These are phyloP conservation scores for Cymbopogon citratus DNA, from an alignment of 176 grass and related monocot species.

Conservation along the genomic window DNA sequence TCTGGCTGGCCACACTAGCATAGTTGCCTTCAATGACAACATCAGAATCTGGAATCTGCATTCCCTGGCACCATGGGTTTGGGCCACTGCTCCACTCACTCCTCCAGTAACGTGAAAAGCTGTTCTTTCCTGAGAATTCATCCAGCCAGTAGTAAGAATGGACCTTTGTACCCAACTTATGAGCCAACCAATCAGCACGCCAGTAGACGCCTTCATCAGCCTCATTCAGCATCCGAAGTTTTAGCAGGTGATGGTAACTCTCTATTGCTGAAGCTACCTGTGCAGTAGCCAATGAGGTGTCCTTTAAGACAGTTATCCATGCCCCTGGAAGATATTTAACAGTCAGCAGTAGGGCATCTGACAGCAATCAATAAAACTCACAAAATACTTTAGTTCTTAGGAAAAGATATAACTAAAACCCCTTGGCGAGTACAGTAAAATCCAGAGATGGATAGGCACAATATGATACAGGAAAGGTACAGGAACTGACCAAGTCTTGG, in stretches of 20 bases:
- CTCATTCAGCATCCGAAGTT: constrained; percentile 79
- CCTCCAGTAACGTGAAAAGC: constrained; percentile 77
- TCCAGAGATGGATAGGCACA: constrained; percentile 17
- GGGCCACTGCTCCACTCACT: constrained; percentile 70
- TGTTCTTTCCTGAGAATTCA: constrained; percentile 72
- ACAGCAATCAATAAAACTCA: constrained; percentile 10
- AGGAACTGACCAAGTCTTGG: constrained; percentile 71
- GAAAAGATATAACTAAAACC: not conserved
- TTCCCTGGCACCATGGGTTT: constrained; percentile 59
- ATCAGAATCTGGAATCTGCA: constrained; percentile 62
- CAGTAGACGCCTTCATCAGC: constrained; percentile 49
- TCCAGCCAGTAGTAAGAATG: constrained; percentile 92
- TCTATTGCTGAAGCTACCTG: constrained; percentile 79
- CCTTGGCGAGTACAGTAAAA: not conserved
- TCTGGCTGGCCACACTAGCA: constrained; percentile 58
- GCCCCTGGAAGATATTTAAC: constrained; percentile 39
- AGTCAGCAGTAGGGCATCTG: constrained; percentile 12
- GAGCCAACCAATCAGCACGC: constrained; percentile 74
- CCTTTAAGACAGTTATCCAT: constrained; percentile 63
- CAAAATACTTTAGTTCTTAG: not conserved
- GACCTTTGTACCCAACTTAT: constrained; percentile 84
- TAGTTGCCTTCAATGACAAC: constrained; percentile 51
- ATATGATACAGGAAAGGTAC: constrained; percentile 3
- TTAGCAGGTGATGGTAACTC: constrained; percentile 78
- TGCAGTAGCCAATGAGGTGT: constrained; percentile 54